Conservation (phyloP, 2,329 filamentous ascomycete genomes). For the Mycogone perniciosa region DNA sequence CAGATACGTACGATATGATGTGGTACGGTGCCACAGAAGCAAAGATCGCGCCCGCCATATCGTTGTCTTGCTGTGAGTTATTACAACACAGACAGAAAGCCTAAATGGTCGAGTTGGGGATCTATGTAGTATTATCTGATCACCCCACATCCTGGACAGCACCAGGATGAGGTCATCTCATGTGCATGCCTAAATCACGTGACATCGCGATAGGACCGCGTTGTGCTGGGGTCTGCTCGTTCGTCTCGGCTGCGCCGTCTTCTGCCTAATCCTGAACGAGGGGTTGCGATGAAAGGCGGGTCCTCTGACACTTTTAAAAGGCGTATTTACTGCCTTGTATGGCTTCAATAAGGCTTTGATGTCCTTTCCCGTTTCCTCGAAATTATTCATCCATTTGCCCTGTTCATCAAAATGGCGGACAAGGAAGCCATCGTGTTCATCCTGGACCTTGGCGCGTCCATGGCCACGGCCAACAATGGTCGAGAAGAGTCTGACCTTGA, state of each 20-base stretch:
- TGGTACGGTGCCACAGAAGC: slow-evolving; percentile 67
- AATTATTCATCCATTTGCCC: not conserved
- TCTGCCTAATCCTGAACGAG: slow-evolving; percentile 19
- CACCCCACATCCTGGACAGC: not conserved
- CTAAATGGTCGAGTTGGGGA: not conserved
- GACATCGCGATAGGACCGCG: slow-evolving; percentile 25
- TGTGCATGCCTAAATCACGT: slow-evolving; percentile 22
- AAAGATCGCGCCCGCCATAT: slow-evolving; percentile 46
- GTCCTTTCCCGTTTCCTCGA: not conserved
- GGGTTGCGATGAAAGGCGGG: slow-evolving; percentile 16
- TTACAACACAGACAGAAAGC: not conserved
- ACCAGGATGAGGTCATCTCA: not conserved
- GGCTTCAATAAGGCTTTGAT: not conserved
- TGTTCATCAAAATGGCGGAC: slow-evolving; percentile 59
- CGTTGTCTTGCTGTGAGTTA: slow-evolving; percentile 14
- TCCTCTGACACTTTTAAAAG: not conserved
- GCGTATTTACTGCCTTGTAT: not conserved
- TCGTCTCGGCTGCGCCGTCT: slow-evolving; percentile 2
- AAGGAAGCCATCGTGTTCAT: slow-evolving; percentile 94
- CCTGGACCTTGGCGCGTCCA: slow-evolving; percentile 80
- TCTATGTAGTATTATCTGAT: not conserved
- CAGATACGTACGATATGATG: slow-evolving; percentile 56
- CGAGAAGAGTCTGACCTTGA: slow-evolving; percentile 76
- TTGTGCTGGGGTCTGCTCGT: slow-evolving; percentile 8
- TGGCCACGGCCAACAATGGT: slow-evolving; percentile 65